Conservation (phyloP, 768 basidiomycete genomes). For the Naganishia antarctica region DNA sequence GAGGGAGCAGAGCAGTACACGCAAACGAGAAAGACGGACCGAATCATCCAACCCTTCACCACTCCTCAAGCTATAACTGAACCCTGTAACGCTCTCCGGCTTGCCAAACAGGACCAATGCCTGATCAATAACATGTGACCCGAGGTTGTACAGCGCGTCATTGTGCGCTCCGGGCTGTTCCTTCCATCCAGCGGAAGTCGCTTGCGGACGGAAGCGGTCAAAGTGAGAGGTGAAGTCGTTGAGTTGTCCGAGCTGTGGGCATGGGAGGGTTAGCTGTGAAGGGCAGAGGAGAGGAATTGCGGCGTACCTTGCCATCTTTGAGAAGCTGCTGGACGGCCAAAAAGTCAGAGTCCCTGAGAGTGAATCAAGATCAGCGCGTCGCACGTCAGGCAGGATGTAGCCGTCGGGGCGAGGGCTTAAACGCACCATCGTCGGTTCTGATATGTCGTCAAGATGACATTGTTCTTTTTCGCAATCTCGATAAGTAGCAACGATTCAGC, state of each 20-base stretch:
- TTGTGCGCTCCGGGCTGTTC: conserved; percentile 61
- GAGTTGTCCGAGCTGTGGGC: conserved; percentile 54
- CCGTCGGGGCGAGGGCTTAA: not conserved
- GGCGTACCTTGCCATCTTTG: conserved; percentile 26
- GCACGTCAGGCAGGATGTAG: not conserved
- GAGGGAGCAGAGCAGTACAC: not conserved
- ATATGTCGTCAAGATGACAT: conserved; percentile 39
- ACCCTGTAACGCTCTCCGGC: conserved; percentile 64
- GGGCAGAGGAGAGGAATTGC: too few species aligned
- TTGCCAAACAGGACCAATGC: conserved; percentile 68
- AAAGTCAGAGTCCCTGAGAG: conserved; percentile 38
- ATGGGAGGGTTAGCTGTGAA: not conserved
- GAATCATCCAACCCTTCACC: conserved; percentile 49
- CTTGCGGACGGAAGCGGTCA: conserved; percentile 58
- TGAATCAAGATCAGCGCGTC: not conserved
- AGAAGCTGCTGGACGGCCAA: conserved; percentile 40
- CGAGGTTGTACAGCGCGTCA: conserved; percentile 71
- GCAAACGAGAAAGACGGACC: conserved; percentile 37
- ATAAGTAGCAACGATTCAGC: conserved; percentile 36
- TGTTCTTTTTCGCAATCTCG: conserved; percentile 33
- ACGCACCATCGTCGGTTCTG: conserved; percentile 47
- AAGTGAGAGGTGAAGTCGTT: conserved; percentile 39
- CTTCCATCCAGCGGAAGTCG: conserved; percentile 59
- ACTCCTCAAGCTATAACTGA: conserved; percentile 62
- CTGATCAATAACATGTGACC: conserved; percentile 64